These are phyloP conservation scores for Cucurbita argyrosperma DNA, from an alignment of 306 rosid genomes.

Conservation along the genomic window DNA sequence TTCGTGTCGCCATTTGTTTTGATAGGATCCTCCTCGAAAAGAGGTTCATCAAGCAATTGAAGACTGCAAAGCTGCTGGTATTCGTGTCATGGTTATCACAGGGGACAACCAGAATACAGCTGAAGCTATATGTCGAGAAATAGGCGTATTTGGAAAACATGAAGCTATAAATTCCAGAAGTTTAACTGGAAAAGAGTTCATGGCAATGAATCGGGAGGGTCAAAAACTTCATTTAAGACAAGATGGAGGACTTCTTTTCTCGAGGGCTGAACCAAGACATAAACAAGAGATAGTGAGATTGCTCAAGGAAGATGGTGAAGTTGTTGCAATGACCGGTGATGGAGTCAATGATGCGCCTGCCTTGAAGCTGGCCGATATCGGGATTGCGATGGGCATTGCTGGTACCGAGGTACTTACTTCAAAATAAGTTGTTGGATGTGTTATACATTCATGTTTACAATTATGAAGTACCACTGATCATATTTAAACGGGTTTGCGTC, in stretches of 20 bases:
- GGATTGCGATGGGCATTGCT: slow-evolving; percentile 92
- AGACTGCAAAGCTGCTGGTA: slow-evolving; percentile 93
- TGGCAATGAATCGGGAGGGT: slow-evolving; percentile 39
- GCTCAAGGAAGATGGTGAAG: slow-evolving; percentile 49
- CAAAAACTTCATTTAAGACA: slow-evolving; percentile 47
- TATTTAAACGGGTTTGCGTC: not conserved
- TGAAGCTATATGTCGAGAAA: slow-evolving; percentile 86
- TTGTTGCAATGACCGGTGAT: slow-evolving; percentile 33
- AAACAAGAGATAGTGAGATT: slow-evolving; percentile 88
- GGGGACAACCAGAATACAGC: slow-evolving; percentile 93
- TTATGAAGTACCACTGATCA: not conserved
- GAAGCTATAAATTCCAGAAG: slow-evolving; percentile 57
- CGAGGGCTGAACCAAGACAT: slow-evolving; percentile 97
- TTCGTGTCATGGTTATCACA: slow-evolving; percentile 85
- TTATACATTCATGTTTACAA: not conserved
- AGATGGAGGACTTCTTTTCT: slow-evolving; percentile 68
- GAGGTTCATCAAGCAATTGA: slow-evolving; percentile 76
- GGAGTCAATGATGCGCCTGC: slow-evolving; percentile 93
- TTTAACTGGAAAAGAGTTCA: slow-evolving; percentile 68
- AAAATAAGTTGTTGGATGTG: not conserved
- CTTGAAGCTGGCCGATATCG: slow-evolving; percentile 88
- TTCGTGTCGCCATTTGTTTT: slow-evolving; percentile 9
- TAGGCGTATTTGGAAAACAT: slow-evolving; percentile 57
- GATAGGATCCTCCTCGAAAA: slow-evolving; percentile 82
- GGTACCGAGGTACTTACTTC: slow-evolving; percentile 72